Evolutionary conservation across 441 rosid genomes (phyloP).

Genomic region (Pelargonium citronellum): DNA sequence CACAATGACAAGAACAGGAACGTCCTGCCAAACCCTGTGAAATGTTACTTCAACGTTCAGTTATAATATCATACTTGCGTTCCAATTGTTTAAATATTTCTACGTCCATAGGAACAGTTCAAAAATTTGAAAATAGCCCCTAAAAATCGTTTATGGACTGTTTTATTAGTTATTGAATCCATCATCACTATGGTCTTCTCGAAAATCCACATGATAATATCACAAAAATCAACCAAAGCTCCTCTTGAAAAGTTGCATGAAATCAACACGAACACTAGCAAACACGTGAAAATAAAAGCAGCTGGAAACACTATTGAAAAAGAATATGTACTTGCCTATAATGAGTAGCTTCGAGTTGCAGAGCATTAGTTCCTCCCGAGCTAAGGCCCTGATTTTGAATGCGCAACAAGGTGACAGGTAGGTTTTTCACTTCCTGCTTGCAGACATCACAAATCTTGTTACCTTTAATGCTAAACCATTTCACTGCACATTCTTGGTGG

Average conservation of each 20-base stretch:
- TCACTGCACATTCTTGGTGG: constrained; percentile 89
- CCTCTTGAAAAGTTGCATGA: no score
- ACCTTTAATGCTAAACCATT: constrained; percentile 98
- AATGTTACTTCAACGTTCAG: constrained; percentile 8
- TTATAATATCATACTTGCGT: neutral
- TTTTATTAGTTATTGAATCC: no score
- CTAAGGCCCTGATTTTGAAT: constrained; percentile 53
- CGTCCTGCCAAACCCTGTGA: constrained; percentile 89
- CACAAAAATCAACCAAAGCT: no score
- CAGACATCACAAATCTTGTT: constrained; percentile 95
- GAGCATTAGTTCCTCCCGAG: constrained; percentile 31
- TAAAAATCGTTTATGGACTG: no score
- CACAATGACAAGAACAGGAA: constrained; percentile 74
- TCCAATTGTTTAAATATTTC: no score
- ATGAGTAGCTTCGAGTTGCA: constrained; percentile 37
- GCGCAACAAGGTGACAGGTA: constrained; percentile 82
- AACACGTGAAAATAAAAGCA: no score
- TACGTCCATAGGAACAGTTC: no score
- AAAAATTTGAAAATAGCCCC: no score
- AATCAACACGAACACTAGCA: no score
- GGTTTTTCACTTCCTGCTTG: constrained; percentile 81
- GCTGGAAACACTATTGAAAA: no score
- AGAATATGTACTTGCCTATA: constrained; percentile 47
- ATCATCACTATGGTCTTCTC: no score
- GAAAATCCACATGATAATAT: no score